Percentiles rank a stretch among this genome's conserved stretches.
Evolutionary conservation across 2,329 filamentous ascomycete genomes (phyloP).

Genomic region (Hyphodiscus sp.): DNA sequence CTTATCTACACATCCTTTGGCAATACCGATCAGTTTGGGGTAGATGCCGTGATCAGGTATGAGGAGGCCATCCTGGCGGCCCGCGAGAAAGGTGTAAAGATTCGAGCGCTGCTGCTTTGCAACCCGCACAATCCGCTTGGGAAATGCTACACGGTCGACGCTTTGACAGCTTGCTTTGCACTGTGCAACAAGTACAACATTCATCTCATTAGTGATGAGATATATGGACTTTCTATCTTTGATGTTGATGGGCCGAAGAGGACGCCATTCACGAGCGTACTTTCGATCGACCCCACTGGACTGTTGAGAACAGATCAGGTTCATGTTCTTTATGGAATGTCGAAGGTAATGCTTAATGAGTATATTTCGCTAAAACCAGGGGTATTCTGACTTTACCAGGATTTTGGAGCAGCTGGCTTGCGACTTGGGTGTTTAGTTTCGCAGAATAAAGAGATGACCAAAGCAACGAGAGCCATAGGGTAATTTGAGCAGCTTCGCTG

Average conservation of each 20-base stretch:
- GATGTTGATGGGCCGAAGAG: constrained; percentile 24
- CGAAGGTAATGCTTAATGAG: constrained; percentile 9
- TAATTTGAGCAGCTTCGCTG: not conserved
- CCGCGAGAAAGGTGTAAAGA: constrained; percentile 26
- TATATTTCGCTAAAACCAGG: not conserved
- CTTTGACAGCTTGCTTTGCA: constrained; percentile 27
- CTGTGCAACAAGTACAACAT: constrained; percentile 38
- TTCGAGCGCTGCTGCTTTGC: constrained; percentile 36
- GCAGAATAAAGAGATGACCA: constrained; percentile 20
- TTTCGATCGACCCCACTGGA: constrained; percentile 38
- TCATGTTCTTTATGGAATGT: constrained; percentile 34
- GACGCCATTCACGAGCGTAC: constrained; percentile 39
- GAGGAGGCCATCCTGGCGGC: constrained; percentile 32
- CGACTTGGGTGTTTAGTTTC: constrained; percentile 33
- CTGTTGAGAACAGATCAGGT: constrained; percentile 41
- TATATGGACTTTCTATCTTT: constrained; percentile 42
- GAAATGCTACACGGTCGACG: constrained; percentile 20
- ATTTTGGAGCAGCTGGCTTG: constrained; percentile 40
- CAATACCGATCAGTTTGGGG: constrained; percentile 33
- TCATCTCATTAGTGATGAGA: constrained; percentile 44
- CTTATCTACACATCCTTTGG: not conserved
- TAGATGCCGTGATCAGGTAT: constrained; percentile 30
- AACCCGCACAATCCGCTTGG: constrained; percentile 32
- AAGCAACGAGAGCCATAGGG: constrained; percentile 1
- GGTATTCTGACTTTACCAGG: constrained; percentile 13